These are phyloP conservation scores for Pythium sp. DNA, from an alignment of 352 stramenopile genomes.

Conservation along the genomic window DNA sequence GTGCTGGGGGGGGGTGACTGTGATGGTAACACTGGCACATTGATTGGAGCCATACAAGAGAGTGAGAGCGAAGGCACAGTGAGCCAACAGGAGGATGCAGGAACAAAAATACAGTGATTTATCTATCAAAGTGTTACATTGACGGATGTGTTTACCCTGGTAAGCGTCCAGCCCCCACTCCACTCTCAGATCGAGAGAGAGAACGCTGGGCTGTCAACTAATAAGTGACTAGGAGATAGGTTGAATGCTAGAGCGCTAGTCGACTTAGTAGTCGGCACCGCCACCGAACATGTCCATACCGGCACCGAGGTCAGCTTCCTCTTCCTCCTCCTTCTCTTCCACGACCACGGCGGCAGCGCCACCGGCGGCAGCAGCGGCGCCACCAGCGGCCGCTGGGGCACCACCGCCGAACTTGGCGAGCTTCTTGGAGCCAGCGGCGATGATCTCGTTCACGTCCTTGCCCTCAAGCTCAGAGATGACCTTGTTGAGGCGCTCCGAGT, in stretches of 20 bases:
- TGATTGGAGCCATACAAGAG: neutral
- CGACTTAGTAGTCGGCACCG: constrained; percentile 84
- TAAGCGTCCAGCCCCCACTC: constrained; percentile 6
- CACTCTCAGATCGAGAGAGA: neutral
- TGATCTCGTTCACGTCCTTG: constrained; percentile 83
- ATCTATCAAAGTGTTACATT: constrained; percentile 81
- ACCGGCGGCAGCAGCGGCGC: constrained; percentile 43
- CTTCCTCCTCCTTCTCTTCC: constrained; percentile 78
- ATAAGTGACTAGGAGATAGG: constrained; percentile 17
- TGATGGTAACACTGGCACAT: neutral
- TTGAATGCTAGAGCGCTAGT: neutral
- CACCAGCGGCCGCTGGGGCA: constrained; percentile 45
- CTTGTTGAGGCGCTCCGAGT: constrained; percentile 66
- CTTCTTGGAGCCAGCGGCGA: constrained; percentile 78
- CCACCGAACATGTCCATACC: constrained; percentile 90
- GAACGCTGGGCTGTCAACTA: neutral
- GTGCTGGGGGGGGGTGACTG: no score
- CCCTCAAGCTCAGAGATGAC: constrained; percentile 79
- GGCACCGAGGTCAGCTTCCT: constrained; percentile 79
- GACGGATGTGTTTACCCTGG: constrained; percentile 56
- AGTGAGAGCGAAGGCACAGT: neutral
- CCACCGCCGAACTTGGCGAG: constrained; percentile 78
- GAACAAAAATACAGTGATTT: constrained; percentile 19
- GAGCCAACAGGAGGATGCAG: neutral
- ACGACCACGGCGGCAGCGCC: constrained; percentile 49